These are phyloP conservation scores for Ascocoryne sarcoides DNA, from an alignment of 2,329 filamentous ascomycete species.

Conservation along the genomic window DNA sequence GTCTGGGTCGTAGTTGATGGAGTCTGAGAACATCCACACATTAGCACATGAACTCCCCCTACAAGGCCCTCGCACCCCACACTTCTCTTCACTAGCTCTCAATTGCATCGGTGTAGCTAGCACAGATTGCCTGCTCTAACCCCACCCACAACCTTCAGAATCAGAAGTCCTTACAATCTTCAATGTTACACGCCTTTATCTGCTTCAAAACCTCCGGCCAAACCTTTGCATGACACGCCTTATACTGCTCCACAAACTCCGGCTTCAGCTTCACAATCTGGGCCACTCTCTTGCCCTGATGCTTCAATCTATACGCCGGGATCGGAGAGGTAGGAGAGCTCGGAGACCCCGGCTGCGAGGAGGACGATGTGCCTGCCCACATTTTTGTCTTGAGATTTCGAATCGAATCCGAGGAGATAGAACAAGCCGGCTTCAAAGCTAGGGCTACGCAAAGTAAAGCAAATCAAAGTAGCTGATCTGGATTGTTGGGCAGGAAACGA, in stretches of 20 bases:
- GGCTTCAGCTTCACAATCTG: slow-evolving; percentile 67
- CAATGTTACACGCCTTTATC: slow-evolving; percentile 67
- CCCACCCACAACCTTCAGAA: too few species aligned
- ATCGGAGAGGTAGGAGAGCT: too few species aligned
- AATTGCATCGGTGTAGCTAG: too few species aligned
- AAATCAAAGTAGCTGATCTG: too few species aligned
- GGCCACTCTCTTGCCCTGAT: slow-evolving; percentile 49
- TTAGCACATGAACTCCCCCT: slow-evolving; percentile 2
- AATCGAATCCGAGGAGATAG: too few species aligned
- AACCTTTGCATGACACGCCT: slow-evolving; percentile 61
- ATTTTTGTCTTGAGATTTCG: too few species aligned
- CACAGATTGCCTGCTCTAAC: too few species aligned
- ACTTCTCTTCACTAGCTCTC: background rate
- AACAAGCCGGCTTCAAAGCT: too few species aligned
- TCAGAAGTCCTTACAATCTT: slow-evolving; percentile 48
- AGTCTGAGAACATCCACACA: slow-evolving; percentile 40
- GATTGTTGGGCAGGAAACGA: too few species aligned
- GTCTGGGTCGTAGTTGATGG: slow-evolving; percentile 59
- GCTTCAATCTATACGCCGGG: slow-evolving; percentile 20
- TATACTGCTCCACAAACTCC: slow-evolving; percentile 59
- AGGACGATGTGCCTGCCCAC: too few species aligned
- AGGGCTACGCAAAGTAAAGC: too few species aligned
- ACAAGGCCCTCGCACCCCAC: background rate
- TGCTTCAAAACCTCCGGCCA: slow-evolving; percentile 72
- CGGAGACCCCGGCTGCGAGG: too few species aligned